These are phyloP conservation scores for Chloranthus sessilifolius DNA, from an alignment of 164 flowering plant species.

Conservation along the genomic window DNA sequence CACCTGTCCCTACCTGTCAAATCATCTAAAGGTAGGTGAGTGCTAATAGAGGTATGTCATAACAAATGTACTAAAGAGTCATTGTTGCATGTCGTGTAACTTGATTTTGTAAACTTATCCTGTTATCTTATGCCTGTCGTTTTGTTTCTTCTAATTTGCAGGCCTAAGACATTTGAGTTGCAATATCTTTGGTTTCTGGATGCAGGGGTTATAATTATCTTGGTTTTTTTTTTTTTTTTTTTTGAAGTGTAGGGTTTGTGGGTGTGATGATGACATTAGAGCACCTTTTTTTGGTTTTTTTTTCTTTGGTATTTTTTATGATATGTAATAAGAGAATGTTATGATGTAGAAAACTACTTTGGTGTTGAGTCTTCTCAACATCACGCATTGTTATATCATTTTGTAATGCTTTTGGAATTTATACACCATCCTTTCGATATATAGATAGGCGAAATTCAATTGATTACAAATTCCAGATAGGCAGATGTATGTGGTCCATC, in stretches of 20 bases:
- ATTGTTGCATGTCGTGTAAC: background rate
- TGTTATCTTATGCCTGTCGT: background rate
- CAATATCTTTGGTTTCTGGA: constrained; percentile 12
- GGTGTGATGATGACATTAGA: background rate
- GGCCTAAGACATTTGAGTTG: constrained; percentile 23
- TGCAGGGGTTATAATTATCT: constrained; percentile 17
- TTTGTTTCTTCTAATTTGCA: constrained; percentile 13
- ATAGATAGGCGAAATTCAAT: no score
- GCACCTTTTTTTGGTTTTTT: background rate
- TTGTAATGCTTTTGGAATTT: no score
- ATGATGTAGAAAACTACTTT: no score
- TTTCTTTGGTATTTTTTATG: background rate
- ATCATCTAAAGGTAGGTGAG: no score
- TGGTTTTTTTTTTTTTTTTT: constrained; percentile 8
- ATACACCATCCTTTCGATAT: no score
- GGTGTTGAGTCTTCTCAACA: no score
- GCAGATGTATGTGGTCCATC: no score
- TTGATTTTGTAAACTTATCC: background rate
- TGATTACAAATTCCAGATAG: no score
- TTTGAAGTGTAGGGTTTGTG: constrained; percentile 1
- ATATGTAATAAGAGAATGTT: constrained; percentile 6
- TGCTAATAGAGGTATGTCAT: no score
- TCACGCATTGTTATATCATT: no score
- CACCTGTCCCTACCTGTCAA: no score
- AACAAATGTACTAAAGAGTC: no score